These are phyloP conservation scores for Populus hybrid DNA, from an alignment of 441 rosid species.

Conservation along the genomic window DNA sequence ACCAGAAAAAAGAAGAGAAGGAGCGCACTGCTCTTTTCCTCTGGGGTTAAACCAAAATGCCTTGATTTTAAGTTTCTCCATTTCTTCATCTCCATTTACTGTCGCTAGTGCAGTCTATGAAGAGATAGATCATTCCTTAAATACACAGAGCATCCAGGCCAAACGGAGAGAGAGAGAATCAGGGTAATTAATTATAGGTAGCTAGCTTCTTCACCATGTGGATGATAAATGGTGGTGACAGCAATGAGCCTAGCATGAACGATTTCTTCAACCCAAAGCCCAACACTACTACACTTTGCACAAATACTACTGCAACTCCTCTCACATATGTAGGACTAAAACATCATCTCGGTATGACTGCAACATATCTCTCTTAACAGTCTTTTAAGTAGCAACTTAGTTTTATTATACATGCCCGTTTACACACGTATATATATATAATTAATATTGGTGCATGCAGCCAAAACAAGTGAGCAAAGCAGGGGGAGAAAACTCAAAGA, in stretches of 20 bases:
- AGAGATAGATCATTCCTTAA: neutral
- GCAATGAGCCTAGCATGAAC: neutral
- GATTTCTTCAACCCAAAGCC: neutral
- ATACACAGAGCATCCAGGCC: neutral
- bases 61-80: too few relatives aligned
- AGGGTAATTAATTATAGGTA: neutral
- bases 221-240: neutral
- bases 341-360: neutral
- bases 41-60: neutral
- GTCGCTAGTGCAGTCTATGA: neutral
- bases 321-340: constrained; percentile 1
- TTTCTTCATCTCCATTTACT: too few relatives aligned
- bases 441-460: neutral
- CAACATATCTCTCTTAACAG: neutral
- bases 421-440: neutral
- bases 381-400: neutral
- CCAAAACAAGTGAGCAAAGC: constrained; percentile 1
- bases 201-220: neutral
- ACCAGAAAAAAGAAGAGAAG: too few relatives aligned
- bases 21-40: neutral
- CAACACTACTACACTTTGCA: too few relatives aligned
- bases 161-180: neutral
- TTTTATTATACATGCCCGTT: neutral
- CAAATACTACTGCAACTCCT: neutral
- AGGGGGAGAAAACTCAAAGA: constrained; percentile 22